phyloP scores from a whole-genome alignment of 768 basidiomycete species.

The Aureoboletus auriporus region DNA sequence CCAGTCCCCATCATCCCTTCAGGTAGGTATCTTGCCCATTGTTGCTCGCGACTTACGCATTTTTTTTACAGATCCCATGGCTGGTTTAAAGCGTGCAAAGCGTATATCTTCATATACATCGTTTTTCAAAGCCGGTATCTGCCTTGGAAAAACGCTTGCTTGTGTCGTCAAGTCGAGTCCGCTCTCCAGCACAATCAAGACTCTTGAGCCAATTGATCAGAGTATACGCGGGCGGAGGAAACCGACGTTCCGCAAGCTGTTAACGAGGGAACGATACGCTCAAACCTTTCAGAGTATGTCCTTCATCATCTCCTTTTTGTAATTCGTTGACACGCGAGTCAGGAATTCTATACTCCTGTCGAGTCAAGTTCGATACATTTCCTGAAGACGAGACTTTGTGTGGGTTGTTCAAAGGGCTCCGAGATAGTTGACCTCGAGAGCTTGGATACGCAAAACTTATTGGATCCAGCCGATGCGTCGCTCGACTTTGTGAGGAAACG shows the following conservation, averaged over 20 bases:
- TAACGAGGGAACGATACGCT: constrained; percentile 95
- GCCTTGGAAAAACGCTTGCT: constrained; percentile 85
- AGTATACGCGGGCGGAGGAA: constrained; percentile 72
- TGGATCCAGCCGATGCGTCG: constrained; percentile 88
- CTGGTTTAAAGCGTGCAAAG: constrained; percentile 90
- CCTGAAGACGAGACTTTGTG: constrained; percentile 94
- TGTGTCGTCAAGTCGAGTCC: constrained; percentile 97
- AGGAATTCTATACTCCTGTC: constrained; percentile 99
- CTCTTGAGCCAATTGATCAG: constrained; percentile 93
- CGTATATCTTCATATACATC: constrained; percentile 93
- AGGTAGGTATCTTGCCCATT: constrained; percentile 46
- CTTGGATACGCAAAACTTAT: constrained; percentile 91
- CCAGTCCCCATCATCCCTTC: constrained; percentile 98
- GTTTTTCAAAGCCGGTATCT: constrained; percentile 96
- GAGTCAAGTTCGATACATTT: constrained; percentile 97
- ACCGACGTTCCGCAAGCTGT: constrained; percentile 90
- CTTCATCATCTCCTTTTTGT: background rate
- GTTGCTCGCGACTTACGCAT: background rate
- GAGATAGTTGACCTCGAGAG: constrained; percentile 98
- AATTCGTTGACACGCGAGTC: background rate
- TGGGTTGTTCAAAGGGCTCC: constrained; percentile 95
- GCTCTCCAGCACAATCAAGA: constrained; percentile 95
- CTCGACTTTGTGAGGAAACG: constrained; percentile 91
- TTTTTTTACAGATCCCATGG: constrained; percentile 75
- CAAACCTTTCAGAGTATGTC: constrained; percentile 77